Percentiles rank a stretch among this genome's conserved stretches.
These are phyloP conservation scores for Puccinia polysora DNA, from an alignment of 1,284 basidiomycete genomes.

Conservation along the genomic window DNA sequence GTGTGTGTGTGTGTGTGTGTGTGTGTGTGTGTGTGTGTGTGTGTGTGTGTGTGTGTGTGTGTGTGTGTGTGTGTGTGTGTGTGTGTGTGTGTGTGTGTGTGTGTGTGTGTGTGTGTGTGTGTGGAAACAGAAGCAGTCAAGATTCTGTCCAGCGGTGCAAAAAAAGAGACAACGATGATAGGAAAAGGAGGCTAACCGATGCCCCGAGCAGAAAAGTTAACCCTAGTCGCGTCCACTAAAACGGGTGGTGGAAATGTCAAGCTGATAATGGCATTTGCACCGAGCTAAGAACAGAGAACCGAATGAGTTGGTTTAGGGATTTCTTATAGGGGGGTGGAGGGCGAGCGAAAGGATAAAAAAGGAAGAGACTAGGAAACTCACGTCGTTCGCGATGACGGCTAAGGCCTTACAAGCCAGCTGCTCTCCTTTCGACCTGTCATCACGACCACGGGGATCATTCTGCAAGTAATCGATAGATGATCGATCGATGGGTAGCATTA, in stretches of 20 bases:
- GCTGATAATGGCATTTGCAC: not conserved
- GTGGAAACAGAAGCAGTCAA: not conserved
- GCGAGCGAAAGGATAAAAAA: not conserved
- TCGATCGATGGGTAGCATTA: conserved; percentile 16
- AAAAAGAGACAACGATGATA: not conserved
- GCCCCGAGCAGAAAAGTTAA: conserved; percentile 37
- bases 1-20: no score
- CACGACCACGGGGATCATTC: conserved; percentile 10
- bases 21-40: no score
- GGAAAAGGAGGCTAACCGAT: conserved; percentile 29
- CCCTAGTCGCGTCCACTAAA: conserved; percentile 9
- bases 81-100: no score
- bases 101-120: no score
- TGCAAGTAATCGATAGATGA: conserved; percentile 23
- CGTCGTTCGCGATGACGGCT: conserved; percentile 9
- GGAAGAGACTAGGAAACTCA: not conserved
- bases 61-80: no score
- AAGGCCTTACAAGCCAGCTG: conserved; percentile 6
- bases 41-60: no score
- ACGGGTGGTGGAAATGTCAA: conserved; percentile 4
- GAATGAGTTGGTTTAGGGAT: not conserved
- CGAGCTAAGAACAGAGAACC: conserved; percentile 14
- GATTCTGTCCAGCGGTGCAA: not conserved
- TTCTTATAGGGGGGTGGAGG: not conserved
- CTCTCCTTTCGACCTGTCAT: not conserved